These are phyloP conservation scores for Hypoxylon lienhwacheense DNA, from an alignment of 495 filamentous ascomycete genomes.

Conservation along the genomic window DNA sequence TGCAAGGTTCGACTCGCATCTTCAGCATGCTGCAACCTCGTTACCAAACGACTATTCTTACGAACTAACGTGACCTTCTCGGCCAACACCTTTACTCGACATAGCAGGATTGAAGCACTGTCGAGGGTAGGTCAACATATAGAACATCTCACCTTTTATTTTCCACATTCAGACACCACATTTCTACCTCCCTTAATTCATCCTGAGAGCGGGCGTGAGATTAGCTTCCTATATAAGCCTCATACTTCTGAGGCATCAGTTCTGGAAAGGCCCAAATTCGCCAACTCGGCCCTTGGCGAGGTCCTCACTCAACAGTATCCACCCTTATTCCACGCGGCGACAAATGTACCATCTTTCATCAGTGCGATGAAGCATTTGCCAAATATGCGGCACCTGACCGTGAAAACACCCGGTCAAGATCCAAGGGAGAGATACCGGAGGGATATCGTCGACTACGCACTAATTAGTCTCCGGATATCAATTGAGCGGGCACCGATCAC, in stretches of 20 bases:
- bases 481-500: conserved; percentile 66
- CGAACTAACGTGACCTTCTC: conserved; percentile 66
- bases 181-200: conserved; percentile 77
- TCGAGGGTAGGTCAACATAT: conserved; percentile 72
- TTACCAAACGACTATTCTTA: conserved; percentile 57
- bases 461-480: conserved; percentile 76
- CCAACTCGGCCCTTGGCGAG: conserved; percentile 61
- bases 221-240: conserved; percentile 73
- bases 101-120: conserved; percentile 66
- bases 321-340: conserved; percentile 81
- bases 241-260: conserved; percentile 56
- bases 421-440: conserved; percentile 67
- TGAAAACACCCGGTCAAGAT: conserved; percentile 72
- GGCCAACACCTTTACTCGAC: conserved; percentile 68
- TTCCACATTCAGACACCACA: conserved; percentile 69
- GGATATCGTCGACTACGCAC: conserved; percentile 76
- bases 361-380: conserved; percentile 63
- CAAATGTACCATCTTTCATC: conserved; percentile 77
- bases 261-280: conserved; percentile 63
- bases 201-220: conserved; percentile 68
- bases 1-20: conserved; percentile 53
- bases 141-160: conserved; percentile 66
- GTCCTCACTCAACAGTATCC: conserved; percentile 78
- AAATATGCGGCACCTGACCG: conserved; percentile 66
- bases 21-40: conserved; percentile 54